Conservation (phyloP, 2,329 filamentous ascomycete genomes). For the Sporothrix phasma region DNA sequence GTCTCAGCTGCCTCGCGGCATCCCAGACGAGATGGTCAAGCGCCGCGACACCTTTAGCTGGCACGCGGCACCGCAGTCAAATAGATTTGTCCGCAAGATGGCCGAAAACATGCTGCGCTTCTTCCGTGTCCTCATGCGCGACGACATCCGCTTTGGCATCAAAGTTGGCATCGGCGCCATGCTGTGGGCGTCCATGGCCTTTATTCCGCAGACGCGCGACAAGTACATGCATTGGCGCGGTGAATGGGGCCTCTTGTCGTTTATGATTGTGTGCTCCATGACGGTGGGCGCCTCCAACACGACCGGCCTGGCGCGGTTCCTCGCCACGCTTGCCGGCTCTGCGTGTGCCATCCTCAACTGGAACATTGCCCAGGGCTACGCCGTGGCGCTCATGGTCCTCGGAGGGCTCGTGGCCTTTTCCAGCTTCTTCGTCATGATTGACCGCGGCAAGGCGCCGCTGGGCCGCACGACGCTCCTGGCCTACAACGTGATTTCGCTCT, state of each 20-base stretch:
- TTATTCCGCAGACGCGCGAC: conserved; percentile 66
- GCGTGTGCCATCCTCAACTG: conserved; percentile 66
- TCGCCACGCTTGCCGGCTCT: conserved; percentile 77
- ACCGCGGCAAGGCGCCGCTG: conserved; percentile 73
- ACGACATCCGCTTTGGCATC: conserved; percentile 65
- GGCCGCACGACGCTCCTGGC: conserved; percentile 90
- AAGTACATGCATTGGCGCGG: conserved; percentile 82
- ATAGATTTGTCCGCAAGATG: conserved; percentile 32
- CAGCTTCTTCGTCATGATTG: conserved; percentile 85
- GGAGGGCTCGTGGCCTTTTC: conserved; percentile 73
- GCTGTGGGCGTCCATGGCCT: conserved; percentile 81
- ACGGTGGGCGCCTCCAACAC: conserved; percentile 94
- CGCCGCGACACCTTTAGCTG: conserved; percentile 46
- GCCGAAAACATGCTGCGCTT: conserved; percentile 38
- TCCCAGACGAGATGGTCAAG: conserved; percentile 43
- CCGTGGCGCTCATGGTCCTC: conserved; percentile 64
- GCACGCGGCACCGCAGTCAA: conserved; percentile 43
- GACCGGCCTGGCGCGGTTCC: conserved; percentile 75
- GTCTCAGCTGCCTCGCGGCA: conserved; percentile 45
- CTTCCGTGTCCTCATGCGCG: conserved; percentile 40
- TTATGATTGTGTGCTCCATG: conserved; percentile 98
- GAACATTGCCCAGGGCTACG: conserved; percentile 65
- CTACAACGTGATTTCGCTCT: conserved; percentile 90
- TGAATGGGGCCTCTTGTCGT: conserved; percentile 92
- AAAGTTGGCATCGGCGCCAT: conserved; percentile 89